These are phyloP conservation scores for Daedaleopsis nitida DNA, from an alignment of 768 basidiomycete species.

Conservation along the genomic window DNA sequence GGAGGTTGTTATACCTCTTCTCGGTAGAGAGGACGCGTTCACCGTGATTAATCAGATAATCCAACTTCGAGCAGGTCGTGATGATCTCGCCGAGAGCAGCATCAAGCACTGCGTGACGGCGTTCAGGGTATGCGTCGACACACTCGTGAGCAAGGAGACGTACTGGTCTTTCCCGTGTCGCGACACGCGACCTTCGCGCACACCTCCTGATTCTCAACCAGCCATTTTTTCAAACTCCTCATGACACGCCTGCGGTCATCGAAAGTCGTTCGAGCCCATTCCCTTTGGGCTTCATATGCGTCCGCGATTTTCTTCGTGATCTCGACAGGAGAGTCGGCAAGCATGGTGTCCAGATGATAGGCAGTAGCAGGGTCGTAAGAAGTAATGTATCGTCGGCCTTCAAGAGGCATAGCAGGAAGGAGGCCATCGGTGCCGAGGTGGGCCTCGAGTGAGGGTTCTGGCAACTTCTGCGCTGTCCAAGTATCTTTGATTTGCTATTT, in stretches of 20 bases:
- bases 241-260: constrained; percentile 80
- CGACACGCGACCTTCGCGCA: constrained; percentile 88
- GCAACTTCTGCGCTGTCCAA: constrained; percentile 57
- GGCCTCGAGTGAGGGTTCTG: constrained; percentile 61
- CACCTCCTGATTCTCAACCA: constrained; percentile 85
- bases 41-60: constrained; percentile 88
- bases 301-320: constrained; percentile 71
- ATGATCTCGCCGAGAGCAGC: constrained; percentile 94
- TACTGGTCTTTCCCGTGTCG: constrained; percentile 94
- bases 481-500: constrained; percentile 40
- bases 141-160: constrained; percentile 32
- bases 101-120: constrained; percentile 69
- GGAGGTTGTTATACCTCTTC: constrained; percentile 61
- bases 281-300: constrained; percentile 66
- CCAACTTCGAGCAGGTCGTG: constrained; percentile 92
- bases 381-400: constrained; percentile 74
- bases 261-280: constrained; percentile 79
- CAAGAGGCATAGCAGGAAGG: constrained; percentile 46
- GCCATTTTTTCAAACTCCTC: constrained; percentile 87
- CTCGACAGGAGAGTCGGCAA: constrained; percentile 73
- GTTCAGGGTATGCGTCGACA: background rate
- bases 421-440: constrained; percentile 61
- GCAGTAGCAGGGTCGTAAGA: constrained; percentile 91
- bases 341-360: constrained; percentile 73
- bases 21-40: constrained; percentile 77